Evolutionary conservation across 169 alveolate genomes (phyloP), one percentile per base, ranked within the genome.

Genomic region (Eimeria tenella): DNA sequence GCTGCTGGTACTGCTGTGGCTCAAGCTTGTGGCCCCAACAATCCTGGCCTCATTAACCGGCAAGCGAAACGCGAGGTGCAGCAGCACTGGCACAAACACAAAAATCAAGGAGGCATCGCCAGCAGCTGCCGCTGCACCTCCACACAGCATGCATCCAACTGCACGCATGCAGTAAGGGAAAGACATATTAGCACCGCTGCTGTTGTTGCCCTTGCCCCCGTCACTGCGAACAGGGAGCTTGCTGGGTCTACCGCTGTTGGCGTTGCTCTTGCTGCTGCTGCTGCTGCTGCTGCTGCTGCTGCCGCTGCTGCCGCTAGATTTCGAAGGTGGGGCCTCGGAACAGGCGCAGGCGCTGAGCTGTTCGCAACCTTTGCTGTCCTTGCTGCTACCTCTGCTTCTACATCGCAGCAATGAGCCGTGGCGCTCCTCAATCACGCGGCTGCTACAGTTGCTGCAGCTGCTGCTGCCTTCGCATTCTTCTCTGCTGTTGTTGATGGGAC

Each of bases 1-100:
- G 87, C 68, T 52, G 87, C 68, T n/a, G 49, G 42, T 77, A 2
- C 50, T 77, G 87, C 65, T 19, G 68, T 21, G 15, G 70, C 62
- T 77, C 68, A 68, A 23, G 60, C 83, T 73, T 5, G 58, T 23
- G 52, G 21, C 60, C 49, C 70, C 87, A 13, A 6, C 19, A 13
- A 13, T 58, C 68, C 68, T 58, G 68, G 68, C 1, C 68, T 58
- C 19, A 10, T 13, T 58, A 58, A 17, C 21, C 68, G 68, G 21
- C 11, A 58, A 58, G 68, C 68, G 21, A 10, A 10, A 10, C 17
- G 62, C 70, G 13, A n/a, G 50, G 87, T 52, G 68, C 87, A 77
- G 87, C 87, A 77, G 87, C 68, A 77, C 21, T n/a, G 87, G 87
- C 70, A 77, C 10, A 62, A 77, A 65, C 52, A 49, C 87, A 11